Evolutionary conservation across 352 stramenopile genomes (phyloP), one percentile per base, ranked within the genome.

Genomic region (Thraustochytrium sp.): DNA sequence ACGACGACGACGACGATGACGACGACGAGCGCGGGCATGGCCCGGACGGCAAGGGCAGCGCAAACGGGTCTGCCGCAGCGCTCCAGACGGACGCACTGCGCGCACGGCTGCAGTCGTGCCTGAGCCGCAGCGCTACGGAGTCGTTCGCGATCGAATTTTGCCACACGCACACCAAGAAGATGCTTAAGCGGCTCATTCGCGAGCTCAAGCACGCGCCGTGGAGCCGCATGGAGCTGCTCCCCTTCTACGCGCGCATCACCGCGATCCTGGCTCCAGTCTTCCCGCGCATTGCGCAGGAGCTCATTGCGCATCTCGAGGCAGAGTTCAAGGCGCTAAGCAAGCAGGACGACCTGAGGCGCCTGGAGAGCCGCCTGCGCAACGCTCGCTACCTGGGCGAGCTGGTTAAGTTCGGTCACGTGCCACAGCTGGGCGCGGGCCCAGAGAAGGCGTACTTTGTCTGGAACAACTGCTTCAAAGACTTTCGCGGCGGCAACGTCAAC

Each of bases 91-190:
- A 98, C 76, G 90, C 96, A 56, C 94, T 91, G 77, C 94, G 94
- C 82, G 87, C 84, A 26, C 94, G 96, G 38, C 87, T 99, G 16
- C 95, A 97, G 74, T 93, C 98, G 76, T 94, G 97, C 82, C 91
- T 96, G 78, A 96, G 96, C 76, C 92, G 95, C 46, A 95, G 98
- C 56, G 93, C 93, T 37, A 95, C 95, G 55, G 96, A 99, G 88
- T 97, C 97, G 64, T 91, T 97, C 18, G 94, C 95, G 0, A 92
- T 98, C 31, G 92, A 96, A 31, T 99, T 98, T 87, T 98, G 93
- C 88, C 96, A 97, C 72, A 94, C 94, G 64, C 96, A 98, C 86
- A 96, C 91, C 4, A 98, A 98, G 84, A 92, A 92, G 36, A 93
- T 94, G 31, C 89, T 95, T 13, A 97, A 92, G 77, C 87, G 92